A percentile compares a stretch with the other conserved stretches of the same genome.
These are phyloP conservation scores for Thalassiosira allenii DNA, from an alignment of 352 stramenopile genomes.

Conservation along the genomic window DNA sequence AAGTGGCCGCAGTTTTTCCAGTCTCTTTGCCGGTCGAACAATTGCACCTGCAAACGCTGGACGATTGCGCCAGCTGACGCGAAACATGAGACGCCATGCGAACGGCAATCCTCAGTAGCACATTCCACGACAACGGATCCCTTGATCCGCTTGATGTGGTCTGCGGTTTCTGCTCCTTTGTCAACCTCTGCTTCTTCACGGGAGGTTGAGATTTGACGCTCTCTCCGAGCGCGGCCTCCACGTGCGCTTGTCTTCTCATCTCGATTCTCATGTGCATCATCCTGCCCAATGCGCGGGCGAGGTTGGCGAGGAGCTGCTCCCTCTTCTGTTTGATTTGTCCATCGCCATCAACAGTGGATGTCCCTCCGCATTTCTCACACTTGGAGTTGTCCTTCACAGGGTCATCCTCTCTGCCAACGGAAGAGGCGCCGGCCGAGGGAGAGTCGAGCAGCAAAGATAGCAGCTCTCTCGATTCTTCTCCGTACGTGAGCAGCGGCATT, in stretches of 20 bases:
- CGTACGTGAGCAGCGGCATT: conserved; percentile 42
- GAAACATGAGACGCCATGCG: conserved; percentile 40
- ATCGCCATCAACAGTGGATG: no score
- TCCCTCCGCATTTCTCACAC: no score
- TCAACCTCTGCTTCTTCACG: background rate
- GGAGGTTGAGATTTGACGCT: no score
- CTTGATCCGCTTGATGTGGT: background rate
- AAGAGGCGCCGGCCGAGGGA: background rate
- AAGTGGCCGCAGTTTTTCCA: background rate
- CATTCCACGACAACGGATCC: conserved; percentile 45
- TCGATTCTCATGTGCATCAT: no score
- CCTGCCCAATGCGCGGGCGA: no score
- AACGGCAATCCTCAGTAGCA: conserved; percentile 53
- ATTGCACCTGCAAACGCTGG: no score
- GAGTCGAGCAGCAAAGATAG: conserved; percentile 17
- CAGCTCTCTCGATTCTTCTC: conserved; percentile 45
- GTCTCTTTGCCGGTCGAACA: background rate
- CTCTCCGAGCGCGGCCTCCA: no score
- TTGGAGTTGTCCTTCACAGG: no score
- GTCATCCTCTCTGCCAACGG: background rate
- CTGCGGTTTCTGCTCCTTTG: conserved; percentile 5
- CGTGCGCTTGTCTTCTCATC: no score
- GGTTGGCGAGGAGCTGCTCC: no score
- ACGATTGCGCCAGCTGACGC: background rate
- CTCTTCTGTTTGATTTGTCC: no score